phyloP scores from a whole-genome alignment of 495 filamentous ascomycete species.

The Hypomontagnella submonticulosa region DNA sequence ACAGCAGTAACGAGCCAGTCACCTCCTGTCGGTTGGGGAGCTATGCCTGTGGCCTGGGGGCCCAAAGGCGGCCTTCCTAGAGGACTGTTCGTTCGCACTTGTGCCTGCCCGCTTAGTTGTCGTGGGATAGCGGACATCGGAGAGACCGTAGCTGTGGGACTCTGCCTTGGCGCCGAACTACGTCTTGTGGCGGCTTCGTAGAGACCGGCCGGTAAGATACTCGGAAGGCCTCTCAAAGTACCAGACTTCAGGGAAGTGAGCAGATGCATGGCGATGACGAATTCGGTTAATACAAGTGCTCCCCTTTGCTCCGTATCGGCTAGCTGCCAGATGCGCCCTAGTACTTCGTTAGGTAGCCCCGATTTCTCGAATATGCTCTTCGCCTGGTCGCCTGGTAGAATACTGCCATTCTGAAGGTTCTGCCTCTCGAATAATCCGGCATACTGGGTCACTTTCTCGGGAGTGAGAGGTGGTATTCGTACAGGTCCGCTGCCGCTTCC shows the following conservation, averaged over 20 bases:
- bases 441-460: constrained; percentile 91
- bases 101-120: constrained; percentile 59
- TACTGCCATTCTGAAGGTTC: constrained; percentile 72
- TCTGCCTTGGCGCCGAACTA: constrained; percentile 54
- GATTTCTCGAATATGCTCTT: constrained; percentile 96
- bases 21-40: constrained; percentile 69
- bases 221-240: constrained; percentile 79
- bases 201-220: constrained; percentile 81
- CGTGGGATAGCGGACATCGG: constrained; percentile 57
- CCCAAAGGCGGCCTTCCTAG: constrained; percentile 69
- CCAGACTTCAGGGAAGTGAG: constrained; percentile 90
- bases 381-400: constrained; percentile 89
- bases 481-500: constrained; percentile 74
- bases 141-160: constrained; percentile 49
- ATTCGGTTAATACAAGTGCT: constrained; percentile 87
- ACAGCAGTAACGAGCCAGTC: constrained; percentile 85
- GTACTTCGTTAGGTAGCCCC: constrained; percentile 85
- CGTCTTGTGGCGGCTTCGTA: constrained; percentile 91
- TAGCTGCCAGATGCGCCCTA: constrained; percentile 94
- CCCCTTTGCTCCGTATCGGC: constrained; percentile 93
- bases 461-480: constrained; percentile 87
- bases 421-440: constrained; percentile 87
- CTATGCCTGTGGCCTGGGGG: constrained; percentile 45
- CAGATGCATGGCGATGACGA: constrained; percentile 98
- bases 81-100: constrained; percentile 74